Evolutionary conservation across 768 basidiomycete species (phyloP).

Genomic region (Phaeolepiota aurea): DNA sequence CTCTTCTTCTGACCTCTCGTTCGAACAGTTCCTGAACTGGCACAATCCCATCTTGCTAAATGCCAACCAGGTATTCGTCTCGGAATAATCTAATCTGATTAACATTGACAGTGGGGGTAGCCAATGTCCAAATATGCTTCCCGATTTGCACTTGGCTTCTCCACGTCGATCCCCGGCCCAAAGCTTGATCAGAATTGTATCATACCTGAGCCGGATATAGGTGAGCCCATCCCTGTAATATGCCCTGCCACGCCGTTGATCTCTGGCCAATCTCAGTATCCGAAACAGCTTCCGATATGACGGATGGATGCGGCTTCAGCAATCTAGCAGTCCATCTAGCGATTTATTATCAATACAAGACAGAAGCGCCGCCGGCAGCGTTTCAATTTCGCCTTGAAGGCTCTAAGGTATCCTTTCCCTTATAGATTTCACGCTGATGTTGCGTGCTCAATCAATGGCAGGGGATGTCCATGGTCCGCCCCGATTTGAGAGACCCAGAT

Average conservation of each 20-base stretch:
- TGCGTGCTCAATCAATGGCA: no score
- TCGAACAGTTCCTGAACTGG: constrained; percentile 33
- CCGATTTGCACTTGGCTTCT: constrained; percentile 42
- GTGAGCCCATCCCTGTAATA: constrained; percentile 19
- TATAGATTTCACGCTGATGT: neutral
- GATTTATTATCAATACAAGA: constrained; percentile 14
- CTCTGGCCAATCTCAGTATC: neutral
- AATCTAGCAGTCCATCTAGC: constrained; percentile 19
- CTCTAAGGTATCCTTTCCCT: constrained; percentile 19
- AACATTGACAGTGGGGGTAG: no score
- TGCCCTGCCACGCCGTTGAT: neutral
- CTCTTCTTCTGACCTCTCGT: constrained; percentile 13
- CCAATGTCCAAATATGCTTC: constrained; percentile 46
- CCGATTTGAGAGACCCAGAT: constrained; percentile 6
- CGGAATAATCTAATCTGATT: no score
- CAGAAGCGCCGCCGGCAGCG: constrained; percentile 23
- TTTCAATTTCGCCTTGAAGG: constrained; percentile 33
- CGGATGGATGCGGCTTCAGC: constrained; percentile 34
- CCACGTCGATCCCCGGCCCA: constrained; percentile 46
- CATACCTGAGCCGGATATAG: constrained; percentile 24
- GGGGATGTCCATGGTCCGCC: constrained; percentile 18
- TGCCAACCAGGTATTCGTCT: constrained; percentile 29
- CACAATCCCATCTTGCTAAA: constrained; percentile 39
- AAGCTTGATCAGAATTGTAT: constrained; percentile 23
- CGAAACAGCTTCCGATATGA: constrained; percentile 28